Evolutionary conservation across 2,329 filamentous ascomycete species (phyloP).

Genomic region (Claviceps capensis): DNA sequence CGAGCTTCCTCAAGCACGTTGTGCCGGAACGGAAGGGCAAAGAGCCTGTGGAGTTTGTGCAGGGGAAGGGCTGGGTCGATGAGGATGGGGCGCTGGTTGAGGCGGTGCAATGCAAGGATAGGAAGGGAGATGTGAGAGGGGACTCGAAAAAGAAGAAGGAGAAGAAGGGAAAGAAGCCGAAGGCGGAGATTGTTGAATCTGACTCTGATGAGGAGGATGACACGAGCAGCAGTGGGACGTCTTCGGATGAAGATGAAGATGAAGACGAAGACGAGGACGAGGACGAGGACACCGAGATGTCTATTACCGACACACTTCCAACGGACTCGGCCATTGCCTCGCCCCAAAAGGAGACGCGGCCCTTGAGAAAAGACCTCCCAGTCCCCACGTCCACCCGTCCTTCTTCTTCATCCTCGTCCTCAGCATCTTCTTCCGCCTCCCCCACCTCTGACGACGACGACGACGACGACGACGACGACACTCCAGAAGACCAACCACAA

Average conservation of each 20-base stretch:
- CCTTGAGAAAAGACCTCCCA: background rate
- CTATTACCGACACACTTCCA: background rate
- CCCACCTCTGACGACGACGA: background rate
- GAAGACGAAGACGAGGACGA: constrained; percentile 15
- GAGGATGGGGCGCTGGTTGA: constrained; percentile 65
- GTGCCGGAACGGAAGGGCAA: constrained; percentile 19
- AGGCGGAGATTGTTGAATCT: background rate
- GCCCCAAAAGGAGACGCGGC: background rate
- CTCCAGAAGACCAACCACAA: background rate
- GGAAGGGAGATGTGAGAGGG: background rate
- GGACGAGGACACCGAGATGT: too few species aligned
- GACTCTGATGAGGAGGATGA: constrained; percentile 15
- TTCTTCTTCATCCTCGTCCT: background rate
- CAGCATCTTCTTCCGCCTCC: background rate
- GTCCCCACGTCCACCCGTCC: background rate
- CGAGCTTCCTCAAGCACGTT: constrained; percentile 58
- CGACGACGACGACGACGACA: background rate
- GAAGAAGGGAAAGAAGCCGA: constrained; percentile 9
- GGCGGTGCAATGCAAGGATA: constrained; percentile 22
- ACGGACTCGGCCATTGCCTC: background rate
- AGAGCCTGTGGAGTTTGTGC: constrained; percentile 49
- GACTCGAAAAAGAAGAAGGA: constrained; percentile 8
- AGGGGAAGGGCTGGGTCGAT: constrained; percentile 83
- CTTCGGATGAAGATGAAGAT: constrained; percentile 19
- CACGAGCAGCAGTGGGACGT: constrained; percentile 26